Percentiles rank a stretch among this genome's conserved stretches.
Evolutionary conservation across 805 yeast genomes (phyloP).

Genomic region (Yarrowia sp.): DNA sequence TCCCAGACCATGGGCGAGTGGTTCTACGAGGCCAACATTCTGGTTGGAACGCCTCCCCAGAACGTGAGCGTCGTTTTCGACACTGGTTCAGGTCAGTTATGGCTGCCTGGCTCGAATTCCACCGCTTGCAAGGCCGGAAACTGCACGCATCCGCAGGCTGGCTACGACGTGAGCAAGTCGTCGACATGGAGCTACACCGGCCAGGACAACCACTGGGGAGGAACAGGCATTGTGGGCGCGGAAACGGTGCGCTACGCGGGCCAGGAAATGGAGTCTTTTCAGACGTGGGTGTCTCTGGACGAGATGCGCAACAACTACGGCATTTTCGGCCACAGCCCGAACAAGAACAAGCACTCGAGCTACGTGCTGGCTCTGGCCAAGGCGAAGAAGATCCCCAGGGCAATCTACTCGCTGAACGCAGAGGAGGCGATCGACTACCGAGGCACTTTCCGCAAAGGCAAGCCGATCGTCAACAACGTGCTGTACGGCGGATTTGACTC

Average conservation of each 20-base stretch:
- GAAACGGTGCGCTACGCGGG: neutral
- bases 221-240: neutral
- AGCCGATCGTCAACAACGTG: neutral
- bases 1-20: neutral
- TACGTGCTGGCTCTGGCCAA: neutral
- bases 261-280: neutral
- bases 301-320: constrained; percentile 7
- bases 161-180: neutral
- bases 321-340: neutral
- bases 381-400: neutral
- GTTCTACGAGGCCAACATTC: constrained; percentile 14
- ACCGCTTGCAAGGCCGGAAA: neutral
- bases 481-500: neutral
- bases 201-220: neutral
- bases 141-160: neutral
- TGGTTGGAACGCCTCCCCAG: neutral
- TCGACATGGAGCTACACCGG: neutral
- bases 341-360: constrained; percentile 3
- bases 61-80: constrained; percentile 6
- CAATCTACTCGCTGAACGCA: neutral
- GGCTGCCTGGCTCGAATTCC: neutral
- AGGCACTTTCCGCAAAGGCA: neutral
- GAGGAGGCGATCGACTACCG: neutral
- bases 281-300: constrained; percentile 3
- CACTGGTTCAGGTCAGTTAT: neutral